phyloP scores from a whole-genome alignment of 2,329 filamentous ascomycete species.

The Camptophora hylomeconis region DNA sequence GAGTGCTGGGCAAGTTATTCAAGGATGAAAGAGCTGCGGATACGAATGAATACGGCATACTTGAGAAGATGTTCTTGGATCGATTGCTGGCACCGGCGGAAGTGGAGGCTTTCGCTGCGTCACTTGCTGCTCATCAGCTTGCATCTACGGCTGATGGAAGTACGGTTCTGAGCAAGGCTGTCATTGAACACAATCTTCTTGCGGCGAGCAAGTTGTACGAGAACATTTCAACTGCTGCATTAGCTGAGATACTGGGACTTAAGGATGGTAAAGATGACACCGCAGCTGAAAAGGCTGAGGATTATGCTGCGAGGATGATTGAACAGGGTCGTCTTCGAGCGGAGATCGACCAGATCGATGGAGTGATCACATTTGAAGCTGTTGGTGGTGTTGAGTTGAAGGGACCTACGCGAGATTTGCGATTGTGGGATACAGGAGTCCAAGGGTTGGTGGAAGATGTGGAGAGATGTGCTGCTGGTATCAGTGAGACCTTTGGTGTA shows the following conservation, averaged over 20 bases:
- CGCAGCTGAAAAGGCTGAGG: conserved; percentile 64
- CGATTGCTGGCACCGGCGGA: conserved; percentile 69
- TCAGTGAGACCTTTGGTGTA: conserved; percentile 71
- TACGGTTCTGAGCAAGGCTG: conserved; percentile 83
- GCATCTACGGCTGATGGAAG: conserved; percentile 81
- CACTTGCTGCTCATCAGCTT: conserved; percentile 74
- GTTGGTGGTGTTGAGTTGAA: conserved; percentile 54
- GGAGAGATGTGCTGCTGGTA: conserved; percentile 67
- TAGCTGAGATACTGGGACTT: conserved; percentile 66
- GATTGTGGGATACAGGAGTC: conserved; percentile 81
- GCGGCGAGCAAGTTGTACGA: conserved; percentile 67
- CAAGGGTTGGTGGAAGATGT: conserved; percentile 78
- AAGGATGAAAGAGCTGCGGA: conserved; percentile 75
- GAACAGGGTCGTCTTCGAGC: conserved; percentile 82
- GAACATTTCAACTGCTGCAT: conserved; percentile 62
- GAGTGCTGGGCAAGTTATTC: conserved; percentile 71
- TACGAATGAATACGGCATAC: conserved; percentile 68
- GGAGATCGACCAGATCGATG: conserved; percentile 86
- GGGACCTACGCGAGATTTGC: conserved; percentile 55
- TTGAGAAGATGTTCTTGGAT: conserved; percentile 97
- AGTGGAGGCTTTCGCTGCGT: conserved; percentile 71
- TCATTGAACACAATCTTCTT: conserved; percentile 91
- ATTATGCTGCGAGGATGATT: conserved; percentile 88
- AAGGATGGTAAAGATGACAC: conserved; percentile 33
- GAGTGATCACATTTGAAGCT: conserved; percentile 74